Evolutionary conservation across 257 asterid species (phyloP).

Genomic region (Linaria vulgaris): DNA sequence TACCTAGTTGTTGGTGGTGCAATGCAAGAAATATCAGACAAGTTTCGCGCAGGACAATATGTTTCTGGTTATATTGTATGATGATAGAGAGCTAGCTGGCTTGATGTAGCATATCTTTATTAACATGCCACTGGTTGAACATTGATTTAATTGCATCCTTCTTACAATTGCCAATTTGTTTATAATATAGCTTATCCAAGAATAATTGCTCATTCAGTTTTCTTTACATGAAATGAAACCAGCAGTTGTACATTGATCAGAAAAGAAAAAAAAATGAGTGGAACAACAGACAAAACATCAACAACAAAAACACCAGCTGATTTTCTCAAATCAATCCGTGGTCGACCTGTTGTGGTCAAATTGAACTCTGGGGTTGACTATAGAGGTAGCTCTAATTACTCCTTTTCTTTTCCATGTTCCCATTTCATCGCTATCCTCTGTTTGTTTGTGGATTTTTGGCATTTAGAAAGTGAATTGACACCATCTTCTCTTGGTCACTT

Average conservation of each 20-base stretch:
- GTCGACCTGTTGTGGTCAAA: slow-evolving; percentile 96
- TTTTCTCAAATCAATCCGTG: slow-evolving; percentile 93
- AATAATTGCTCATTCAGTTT: slow-evolving; percentile 9
- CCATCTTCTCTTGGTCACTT: background rate
- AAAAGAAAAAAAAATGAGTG: slow-evolving; percentile 59
- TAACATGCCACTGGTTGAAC: too few relatives aligned
- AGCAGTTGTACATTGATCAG: slow-evolving; percentile 23
- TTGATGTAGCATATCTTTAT: too few relatives aligned
- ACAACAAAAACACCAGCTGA: slow-evolving; percentile 89
- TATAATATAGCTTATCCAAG: too few relatives aligned
- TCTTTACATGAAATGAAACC: background rate
- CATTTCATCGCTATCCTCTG: background rate
- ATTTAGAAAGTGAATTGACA: background rate
- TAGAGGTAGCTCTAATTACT: slow-evolving; percentile 51
- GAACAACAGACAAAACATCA: slow-evolving; percentile 59
- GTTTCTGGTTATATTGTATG: too few relatives aligned
- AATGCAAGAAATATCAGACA: too few relatives aligned
- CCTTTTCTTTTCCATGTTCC: background rate
- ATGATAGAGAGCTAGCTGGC: too few relatives aligned
- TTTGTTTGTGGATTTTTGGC: background rate
- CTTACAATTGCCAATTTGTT: background rate
- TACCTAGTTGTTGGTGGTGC: too few relatives aligned
- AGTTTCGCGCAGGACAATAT: too few relatives aligned
- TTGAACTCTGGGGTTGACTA: slow-evolving; percentile 95
- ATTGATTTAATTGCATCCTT: background rate